phyloP scores from a whole-genome alignment of 1,139 yeast genomes.

The Taphrina communis region DNA sequence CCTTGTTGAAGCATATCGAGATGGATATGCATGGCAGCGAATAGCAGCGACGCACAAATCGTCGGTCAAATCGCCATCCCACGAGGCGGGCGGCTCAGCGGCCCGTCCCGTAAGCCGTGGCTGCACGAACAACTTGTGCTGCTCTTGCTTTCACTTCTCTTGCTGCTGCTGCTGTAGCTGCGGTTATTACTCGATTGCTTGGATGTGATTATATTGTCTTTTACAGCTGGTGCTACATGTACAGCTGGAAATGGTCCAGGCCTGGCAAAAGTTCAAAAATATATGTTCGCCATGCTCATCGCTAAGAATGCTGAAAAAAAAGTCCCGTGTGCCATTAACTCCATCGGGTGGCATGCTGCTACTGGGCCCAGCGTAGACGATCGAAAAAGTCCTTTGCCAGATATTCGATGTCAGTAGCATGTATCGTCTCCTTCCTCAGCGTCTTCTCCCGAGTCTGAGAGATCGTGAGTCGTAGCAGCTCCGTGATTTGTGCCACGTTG shows the following conservation, averaged over 20 bases:
- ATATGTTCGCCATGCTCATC: conserved; percentile 6
- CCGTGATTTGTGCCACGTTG: conserved; percentile 18
- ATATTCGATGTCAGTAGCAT: conserved; percentile 11
- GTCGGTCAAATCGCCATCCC: background rate
- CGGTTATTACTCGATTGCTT: too few relatives aligned
- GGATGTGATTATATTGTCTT: background rate
- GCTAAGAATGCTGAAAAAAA: background rate
- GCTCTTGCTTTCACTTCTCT: too few relatives aligned
- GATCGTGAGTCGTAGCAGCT: conserved; percentile 30
- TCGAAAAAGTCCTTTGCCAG: conserved; percentile 34
- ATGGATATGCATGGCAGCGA: background rate
- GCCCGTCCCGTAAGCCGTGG: background rate
- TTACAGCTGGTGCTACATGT: background rate
- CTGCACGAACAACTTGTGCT: too few relatives aligned
- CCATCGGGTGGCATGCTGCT: background rate
- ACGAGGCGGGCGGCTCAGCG: background rate
- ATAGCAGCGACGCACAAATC: background rate
- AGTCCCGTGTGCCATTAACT: too few relatives aligned
- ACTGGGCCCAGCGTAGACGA: conserved; percentile 30
- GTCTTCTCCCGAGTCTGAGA: conserved; percentile 38
- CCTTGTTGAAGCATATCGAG: background rate
- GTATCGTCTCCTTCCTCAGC: conserved; percentile 18
- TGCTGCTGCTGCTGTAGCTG: too few relatives aligned
- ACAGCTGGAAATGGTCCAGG: background rate
- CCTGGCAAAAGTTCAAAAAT: too few relatives aligned